These are phyloP conservation scores for Leccinellum albellum DNA, from an alignment of 768 basidiomycete genomes.

Conservation along the genomic window DNA sequence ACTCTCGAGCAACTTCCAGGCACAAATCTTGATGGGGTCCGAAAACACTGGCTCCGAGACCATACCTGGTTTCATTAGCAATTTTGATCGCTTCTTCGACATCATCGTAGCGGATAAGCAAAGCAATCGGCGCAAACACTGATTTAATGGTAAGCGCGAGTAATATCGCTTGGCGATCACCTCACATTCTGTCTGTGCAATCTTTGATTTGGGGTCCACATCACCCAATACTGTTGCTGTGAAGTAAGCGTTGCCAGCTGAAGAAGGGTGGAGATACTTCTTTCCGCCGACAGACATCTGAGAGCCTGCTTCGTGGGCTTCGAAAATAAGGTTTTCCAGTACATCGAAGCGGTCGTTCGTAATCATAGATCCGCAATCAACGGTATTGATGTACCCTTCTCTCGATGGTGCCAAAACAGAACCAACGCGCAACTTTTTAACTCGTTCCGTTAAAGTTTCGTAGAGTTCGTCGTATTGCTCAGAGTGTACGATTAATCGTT, in stretches of 20 bases:
- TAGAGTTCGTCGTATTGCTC: conserved; percentile 76
- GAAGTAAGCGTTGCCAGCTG: conserved; percentile 78
- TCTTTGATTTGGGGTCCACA: conserved; percentile 64
- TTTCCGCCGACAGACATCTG: conserved; percentile 60
- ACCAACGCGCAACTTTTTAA: conserved; percentile 68
- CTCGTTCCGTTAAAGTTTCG: conserved; percentile 58
- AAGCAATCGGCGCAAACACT: conserved; percentile 94
- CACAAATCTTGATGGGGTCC: conserved; percentile 81
- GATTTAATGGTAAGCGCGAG: conserved; percentile 9
- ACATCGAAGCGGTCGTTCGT: conserved; percentile 63
- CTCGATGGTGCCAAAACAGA: conserved; percentile 64
- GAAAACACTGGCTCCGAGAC: conserved; percentile 92
- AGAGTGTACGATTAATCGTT: conserved; percentile 83
- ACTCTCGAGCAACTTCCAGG: conserved; percentile 68
- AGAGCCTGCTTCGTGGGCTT: conserved; percentile 70
- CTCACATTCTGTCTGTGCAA: conserved; percentile 76
- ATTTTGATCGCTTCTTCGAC: conserved; percentile 84
- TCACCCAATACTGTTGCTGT: conserved; percentile 82
- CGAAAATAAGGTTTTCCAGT: conserved; percentile 63
- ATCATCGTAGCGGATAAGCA: conserved; percentile 79
- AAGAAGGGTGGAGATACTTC: conserved; percentile 60
- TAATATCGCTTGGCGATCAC: not conserved
- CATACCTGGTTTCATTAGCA: conserved; percentile 85
- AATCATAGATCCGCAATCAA: conserved; percentile 91
- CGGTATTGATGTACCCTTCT: conserved; percentile 66